Base-by-base conservation (phyloP, 163 green algal genomes). In the Trebouxiophyceae sp. region DNA sequence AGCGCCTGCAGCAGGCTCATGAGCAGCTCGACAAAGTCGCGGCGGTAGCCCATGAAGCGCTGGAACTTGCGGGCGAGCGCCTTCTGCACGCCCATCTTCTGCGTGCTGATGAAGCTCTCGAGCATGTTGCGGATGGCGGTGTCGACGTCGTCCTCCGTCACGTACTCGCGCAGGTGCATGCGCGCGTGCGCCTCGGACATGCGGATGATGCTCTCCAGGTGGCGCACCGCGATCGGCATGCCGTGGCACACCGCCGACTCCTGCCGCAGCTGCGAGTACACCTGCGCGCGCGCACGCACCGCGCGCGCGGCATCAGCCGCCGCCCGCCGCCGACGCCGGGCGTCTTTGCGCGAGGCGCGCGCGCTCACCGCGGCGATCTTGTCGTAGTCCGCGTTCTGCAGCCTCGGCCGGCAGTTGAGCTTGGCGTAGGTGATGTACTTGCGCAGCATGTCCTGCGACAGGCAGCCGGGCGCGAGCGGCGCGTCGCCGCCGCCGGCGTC, bases 351-450 rank as follows among this genome's bases (percentile, higher is more conserved):
- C n/a, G n/a, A 50, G 16, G 39, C 8, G 24, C 7, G 55, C 26
- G 2, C 2, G 4, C 76, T 29, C 73, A 89, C 85, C 77, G 81
- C 60, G 6, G 84, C 81, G 62, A 99, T 90, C 57, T 91, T 93
- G 63, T 96, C 86, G 45, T 90, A 82, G 67, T 97, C 87, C 2
- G 72, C 77, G 54, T 86, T 67, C 30, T 86, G 82, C 62, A 97
- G 83, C 70, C 84, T 84, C n/a, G 93, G 93, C 55, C 76, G 75
- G 82, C 81, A 91, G 24, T 74, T 80, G 73, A 91, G 77, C 82
- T 96, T 95, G 29, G 93, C 90, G 68, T 95, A 98, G 2, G 90
- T 89, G 60, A 98, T 88, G 83, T 99, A 99, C 84, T 98, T 98
- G 54, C 84, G 79, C 69, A 99, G 86, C 78, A 92, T 68, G 4